Conservation (phyloP, 2,329 filamentous ascomycete species). For the Arthrobotrys megalospora region DNA sequence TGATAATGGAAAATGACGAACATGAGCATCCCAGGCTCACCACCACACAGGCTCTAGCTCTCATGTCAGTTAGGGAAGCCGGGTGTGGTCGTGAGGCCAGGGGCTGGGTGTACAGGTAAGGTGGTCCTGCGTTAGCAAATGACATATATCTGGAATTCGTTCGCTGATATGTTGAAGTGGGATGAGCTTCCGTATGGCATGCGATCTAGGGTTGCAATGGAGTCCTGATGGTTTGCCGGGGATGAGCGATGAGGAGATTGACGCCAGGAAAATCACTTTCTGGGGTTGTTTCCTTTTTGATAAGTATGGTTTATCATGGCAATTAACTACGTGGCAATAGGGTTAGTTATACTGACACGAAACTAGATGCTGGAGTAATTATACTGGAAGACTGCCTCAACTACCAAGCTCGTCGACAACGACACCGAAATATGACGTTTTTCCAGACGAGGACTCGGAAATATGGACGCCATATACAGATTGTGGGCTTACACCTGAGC, state of each 20-base stretch:
- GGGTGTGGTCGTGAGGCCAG: slow-evolving; percentile 94
- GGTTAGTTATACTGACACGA: slow-evolving; percentile 41
- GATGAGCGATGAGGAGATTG: slow-evolving; percentile 82
- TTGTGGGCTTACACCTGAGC: slow-evolving; percentile 79
- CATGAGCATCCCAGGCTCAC: slow-evolving; percentile 90
- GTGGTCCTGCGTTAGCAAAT: not conserved
- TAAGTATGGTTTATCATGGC: slow-evolving; percentile 72
- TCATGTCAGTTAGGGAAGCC: slow-evolving; percentile 97
- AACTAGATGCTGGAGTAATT: slow-evolving; percentile 90
- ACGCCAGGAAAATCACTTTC: slow-evolving; percentile 91
- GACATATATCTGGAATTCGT: not conserved
- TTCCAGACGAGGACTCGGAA: slow-evolving; percentile 87
- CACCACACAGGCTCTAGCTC: slow-evolving; percentile 90
- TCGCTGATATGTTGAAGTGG: slow-evolving; percentile 73
- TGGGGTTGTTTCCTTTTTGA: slow-evolving; percentile 99
- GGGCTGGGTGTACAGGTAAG: slow-evolving; percentile 85
- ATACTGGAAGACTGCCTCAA: slow-evolving; percentile 90
- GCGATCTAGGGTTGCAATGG: slow-evolving; percentile 91
- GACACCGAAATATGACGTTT: slow-evolving; percentile 90
- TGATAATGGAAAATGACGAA: slow-evolving; percentile 92
- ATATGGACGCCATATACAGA: slow-evolving; percentile 92
- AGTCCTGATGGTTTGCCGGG: slow-evolving; percentile 78
- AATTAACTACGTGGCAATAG: slow-evolving; percentile 1
- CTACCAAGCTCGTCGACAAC: slow-evolving; percentile 84
- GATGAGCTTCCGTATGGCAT: slow-evolving; percentile 98